Evolutionary conservation across 2,329 filamentous ascomycete genomes (phyloP).

Genomic region (Epichloe sp.): DNA sequence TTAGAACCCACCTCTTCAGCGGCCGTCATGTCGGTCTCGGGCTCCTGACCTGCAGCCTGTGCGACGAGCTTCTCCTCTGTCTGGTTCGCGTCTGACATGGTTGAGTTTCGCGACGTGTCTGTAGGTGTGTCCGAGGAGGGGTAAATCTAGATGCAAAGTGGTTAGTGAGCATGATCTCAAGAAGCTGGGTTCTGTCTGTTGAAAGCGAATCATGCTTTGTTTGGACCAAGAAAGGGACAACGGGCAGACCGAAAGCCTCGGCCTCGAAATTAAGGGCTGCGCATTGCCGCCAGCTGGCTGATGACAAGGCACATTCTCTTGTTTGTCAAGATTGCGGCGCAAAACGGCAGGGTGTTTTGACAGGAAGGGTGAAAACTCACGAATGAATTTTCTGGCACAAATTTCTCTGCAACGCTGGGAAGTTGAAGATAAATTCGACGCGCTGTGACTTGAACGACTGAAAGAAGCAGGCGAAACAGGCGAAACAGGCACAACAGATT

Average conservation of each 20-base stretch:
- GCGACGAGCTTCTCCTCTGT: conserved; percentile 5
- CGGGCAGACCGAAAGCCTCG: no score
- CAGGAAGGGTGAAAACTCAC: not conserved
- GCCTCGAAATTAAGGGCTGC: not conserved
- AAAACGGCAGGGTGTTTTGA: not conserved
- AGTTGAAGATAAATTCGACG: not conserved
- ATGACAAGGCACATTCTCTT: not conserved
- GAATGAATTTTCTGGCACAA: not conserved
- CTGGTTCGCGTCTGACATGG: conserved; percentile 5
- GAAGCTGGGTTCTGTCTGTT: not conserved
- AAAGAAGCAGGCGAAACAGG: not conserved
- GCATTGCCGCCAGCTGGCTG: not conserved
- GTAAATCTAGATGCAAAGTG: not conserved
- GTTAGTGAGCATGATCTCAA: not conserved
- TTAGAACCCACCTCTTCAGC: conserved; percentile 9
- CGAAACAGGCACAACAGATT: no score
- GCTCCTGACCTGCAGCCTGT: conserved; percentile 3
- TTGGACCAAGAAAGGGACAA: not conserved
- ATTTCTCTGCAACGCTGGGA: not conserved
- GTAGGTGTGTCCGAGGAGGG: not conserved
- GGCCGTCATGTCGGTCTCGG: conserved; percentile 7
- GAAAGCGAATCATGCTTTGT: not conserved
- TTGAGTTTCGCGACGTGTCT: not conserved
- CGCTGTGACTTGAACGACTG: not conserved
- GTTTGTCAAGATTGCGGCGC: not conserved